Conservation (phyloP, 768 basidiomycete genomes). For the Cyclocybe aegerita region DNA sequence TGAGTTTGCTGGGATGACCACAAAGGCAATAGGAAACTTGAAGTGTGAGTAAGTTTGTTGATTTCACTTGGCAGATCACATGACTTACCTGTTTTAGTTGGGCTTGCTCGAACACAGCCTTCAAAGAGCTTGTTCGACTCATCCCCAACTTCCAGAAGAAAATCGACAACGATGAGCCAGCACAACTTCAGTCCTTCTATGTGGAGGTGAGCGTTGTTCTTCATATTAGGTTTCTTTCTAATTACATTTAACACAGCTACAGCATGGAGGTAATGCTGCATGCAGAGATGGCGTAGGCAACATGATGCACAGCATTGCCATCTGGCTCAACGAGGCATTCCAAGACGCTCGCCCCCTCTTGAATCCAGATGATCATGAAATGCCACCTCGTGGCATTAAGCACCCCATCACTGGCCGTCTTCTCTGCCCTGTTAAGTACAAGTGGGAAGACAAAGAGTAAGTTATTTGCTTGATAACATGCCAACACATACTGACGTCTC, state of each 20-base stretch:
- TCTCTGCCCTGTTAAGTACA: conserved; percentile 24
- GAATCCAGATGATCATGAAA: background rate
- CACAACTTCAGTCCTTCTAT: conserved; percentile 9
- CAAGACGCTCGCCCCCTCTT: conserved; percentile 3
- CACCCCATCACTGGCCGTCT: conserved; percentile 25
- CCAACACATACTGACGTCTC: background rate
- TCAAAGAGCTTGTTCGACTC: conserved; percentile 6
- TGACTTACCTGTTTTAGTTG: conserved; percentile 10
- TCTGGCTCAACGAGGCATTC: conserved; percentile 14
- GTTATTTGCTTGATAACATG: conserved; percentile 2
- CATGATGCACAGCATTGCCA: conserved; percentile 9
- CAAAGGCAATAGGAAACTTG: too few relatives aligned
- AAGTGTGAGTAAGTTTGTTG: conserved; percentile 7
- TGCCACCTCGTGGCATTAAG: conserved; percentile 3
- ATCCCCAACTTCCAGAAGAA: conserved; percentile 12
- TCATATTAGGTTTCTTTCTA: background rate
- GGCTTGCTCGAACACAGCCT: conserved; percentile 7
- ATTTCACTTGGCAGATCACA: conserved; percentile 3
- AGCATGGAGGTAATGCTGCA: conserved; percentile 17
- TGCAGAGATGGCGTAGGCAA: conserved; percentile 17
- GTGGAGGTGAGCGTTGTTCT: conserved; percentile 2
- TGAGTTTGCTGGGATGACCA: conserved; percentile 9
- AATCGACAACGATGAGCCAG: conserved; percentile 5
- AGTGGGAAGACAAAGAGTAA: conserved; percentile 23
- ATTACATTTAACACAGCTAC: conserved; percentile 14